phyloP scores from a whole-genome alignment of 495 filamentous ascomycete genomes.

The Penicillium herquei region DNA sequence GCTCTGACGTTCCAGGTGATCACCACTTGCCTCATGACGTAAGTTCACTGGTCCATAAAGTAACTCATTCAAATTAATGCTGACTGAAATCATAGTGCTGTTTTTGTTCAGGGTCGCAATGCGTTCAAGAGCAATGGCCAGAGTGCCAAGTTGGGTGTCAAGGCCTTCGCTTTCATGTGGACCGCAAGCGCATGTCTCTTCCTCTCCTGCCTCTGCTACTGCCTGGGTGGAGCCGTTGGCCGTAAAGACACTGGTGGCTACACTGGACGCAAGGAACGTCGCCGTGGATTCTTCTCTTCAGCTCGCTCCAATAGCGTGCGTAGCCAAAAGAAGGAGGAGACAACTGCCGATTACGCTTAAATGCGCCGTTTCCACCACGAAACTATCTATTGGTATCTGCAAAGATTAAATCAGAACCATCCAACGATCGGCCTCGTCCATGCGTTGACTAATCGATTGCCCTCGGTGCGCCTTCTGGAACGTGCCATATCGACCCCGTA shows the following conservation, averaged over 20 bases:
- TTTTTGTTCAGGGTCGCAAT: slow-evolving; percentile 74
- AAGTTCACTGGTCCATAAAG: slow-evolving; percentile 28
- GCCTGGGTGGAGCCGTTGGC: slow-evolving; percentile 44
- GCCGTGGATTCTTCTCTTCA: slow-evolving; percentile 44
- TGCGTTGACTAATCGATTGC: background rate
- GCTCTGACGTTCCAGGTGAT: slow-evolving; percentile 63
- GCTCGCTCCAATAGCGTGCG: slow-evolving; percentile 34
- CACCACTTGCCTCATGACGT: slow-evolving; percentile 69
- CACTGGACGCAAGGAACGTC: slow-evolving; percentile 40
- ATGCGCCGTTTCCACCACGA: background rate
- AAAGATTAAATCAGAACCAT: too few relatives aligned
- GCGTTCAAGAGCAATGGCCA: slow-evolving; percentile 60
- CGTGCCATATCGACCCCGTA: slow-evolving; percentile 2
- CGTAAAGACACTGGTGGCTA: slow-evolving; percentile 36
- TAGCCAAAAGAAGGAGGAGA: slow-evolving; percentile 37
- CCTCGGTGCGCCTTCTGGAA: background rate
- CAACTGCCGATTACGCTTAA: slow-evolving; percentile 23
- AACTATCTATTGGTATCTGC: too few relatives aligned
- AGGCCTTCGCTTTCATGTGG: slow-evolving; percentile 88
- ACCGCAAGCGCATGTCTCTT: slow-evolving; percentile 67
- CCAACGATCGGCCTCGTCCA: background rate
- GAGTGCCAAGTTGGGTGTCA: slow-evolving; percentile 60
- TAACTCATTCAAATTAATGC: background rate
- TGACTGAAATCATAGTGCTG: slow-evolving; percentile 51
- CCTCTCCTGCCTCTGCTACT: slow-evolving; percentile 71